Percentiles rank a stretch among this genome's conserved stretches.
Evolutionary conservation across 768 basidiomycete species (phyloP).

Genomic region (Boletellus ananas): DNA sequence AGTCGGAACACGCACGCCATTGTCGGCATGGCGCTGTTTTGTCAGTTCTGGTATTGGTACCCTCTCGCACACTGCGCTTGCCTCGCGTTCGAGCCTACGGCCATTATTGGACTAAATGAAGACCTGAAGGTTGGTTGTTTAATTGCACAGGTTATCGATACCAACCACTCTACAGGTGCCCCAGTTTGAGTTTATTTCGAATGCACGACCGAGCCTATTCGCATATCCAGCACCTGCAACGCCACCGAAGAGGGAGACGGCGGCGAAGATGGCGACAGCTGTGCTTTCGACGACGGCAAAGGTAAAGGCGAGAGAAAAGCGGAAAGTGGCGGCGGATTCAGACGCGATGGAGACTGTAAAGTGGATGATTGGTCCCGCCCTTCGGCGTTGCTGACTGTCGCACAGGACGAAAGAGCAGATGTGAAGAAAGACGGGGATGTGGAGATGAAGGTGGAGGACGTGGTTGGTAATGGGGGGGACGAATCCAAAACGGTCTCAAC

Average conservation of each 20-base stretch:
- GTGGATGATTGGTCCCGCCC: background rate
- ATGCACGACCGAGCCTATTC: slow-evolving; percentile 86
- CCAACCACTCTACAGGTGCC: slow-evolving; percentile 62
- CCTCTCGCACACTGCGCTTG: slow-evolving; percentile 92
- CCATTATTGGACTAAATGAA: slow-evolving; percentile 85
- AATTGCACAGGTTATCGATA: background rate
- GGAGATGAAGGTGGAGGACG: slow-evolving; percentile 75
- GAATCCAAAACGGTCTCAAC: slow-evolving; percentile 48
- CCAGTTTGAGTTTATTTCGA: slow-evolving; percentile 86
- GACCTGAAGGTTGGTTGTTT: slow-evolving; percentile 65
- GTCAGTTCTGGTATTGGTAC: slow-evolving; percentile 99
- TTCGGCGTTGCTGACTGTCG: slow-evolving; percentile 12
- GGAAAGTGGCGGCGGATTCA: slow-evolving; percentile 78
- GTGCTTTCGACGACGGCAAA: slow-evolving; percentile 97
- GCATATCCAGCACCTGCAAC: slow-evolving; percentile 87
- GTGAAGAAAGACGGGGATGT: slow-evolving; percentile 59
- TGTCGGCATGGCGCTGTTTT: slow-evolving; percentile 97
- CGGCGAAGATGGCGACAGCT: slow-evolving; percentile 88
- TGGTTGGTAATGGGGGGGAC: slow-evolving; percentile 52
- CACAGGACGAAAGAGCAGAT: slow-evolving; percentile 54
- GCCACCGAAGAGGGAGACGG: slow-evolving; percentile 89
- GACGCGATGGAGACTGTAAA: slow-evolving; percentile 82
- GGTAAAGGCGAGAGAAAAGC: slow-evolving; percentile 93
- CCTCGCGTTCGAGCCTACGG: slow-evolving; percentile 92
- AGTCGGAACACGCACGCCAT: slow-evolving; percentile 91